Conservation (phyloP, 257 asterid species). For the Nicotiana otophora region DNA sequence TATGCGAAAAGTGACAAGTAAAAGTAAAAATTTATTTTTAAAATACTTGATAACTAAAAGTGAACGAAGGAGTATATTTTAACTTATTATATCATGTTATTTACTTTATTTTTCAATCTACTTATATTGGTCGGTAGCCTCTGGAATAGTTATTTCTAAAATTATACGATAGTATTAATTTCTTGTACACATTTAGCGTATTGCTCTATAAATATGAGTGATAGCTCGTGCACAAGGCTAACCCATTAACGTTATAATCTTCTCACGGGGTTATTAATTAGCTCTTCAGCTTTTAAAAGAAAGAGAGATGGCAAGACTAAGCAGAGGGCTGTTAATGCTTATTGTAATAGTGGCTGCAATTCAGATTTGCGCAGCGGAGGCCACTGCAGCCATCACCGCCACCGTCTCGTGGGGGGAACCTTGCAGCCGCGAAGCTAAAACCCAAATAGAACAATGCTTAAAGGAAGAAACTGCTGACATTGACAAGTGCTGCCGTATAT, state of each 20-base stretch:
- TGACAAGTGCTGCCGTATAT: not conserved
- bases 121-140: too few relatives aligned
- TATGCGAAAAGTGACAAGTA: too few relatives aligned
- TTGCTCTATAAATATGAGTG: not conserved
- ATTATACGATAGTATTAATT: too few relatives aligned
- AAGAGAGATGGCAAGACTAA: not conserved
- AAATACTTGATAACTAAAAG: too few relatives aligned
- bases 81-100: too few relatives aligned
- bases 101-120: too few relatives aligned
- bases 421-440: not conserved
- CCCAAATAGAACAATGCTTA: not conserved
- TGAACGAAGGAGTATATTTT: too few relatives aligned
- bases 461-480: not conserved
- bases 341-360: not conserved
- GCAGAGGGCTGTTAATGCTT: not conserved
- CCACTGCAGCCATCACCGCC: not conserved
- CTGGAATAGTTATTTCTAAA: too few relatives aligned
- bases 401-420: not conserved
- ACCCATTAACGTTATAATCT: not conserved
- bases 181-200: too few relatives aligned
- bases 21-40: too few relatives aligned
- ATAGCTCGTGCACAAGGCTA: not conserved
- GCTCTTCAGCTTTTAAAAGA: not conserved
- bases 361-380: not conserved
- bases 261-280: not conserved